These are phyloP conservation scores for Naganishia cerealis DNA, from an alignment of 1,284 basidiomycete genomes.

Conservation along the genomic window DNA sequence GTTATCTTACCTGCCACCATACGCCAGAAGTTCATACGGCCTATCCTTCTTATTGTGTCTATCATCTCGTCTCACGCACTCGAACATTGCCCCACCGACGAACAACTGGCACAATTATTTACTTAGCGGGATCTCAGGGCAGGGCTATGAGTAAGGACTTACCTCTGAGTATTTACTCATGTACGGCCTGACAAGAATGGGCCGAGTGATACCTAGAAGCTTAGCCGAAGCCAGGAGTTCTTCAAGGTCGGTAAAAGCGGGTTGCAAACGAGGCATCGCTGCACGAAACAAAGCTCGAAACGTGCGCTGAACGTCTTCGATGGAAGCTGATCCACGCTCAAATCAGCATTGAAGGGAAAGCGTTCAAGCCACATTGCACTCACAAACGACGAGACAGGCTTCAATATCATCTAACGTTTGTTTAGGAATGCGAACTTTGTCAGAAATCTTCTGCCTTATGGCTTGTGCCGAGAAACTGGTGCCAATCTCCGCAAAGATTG, in stretches of 20 bases:
- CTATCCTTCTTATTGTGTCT: slow-evolving; percentile 42
- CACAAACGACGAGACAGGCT: slow-evolving; percentile 71
- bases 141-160: slow-evolving; percentile 6
- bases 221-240: slow-evolving; percentile 53
- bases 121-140: slow-evolving; percentile 42
- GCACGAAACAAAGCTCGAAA: slow-evolving; percentile 38
- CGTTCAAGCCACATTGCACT: slow-evolving; percentile 22
- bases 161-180: slow-evolving; percentile 47
- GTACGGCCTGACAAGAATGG: slow-evolving; percentile 57
- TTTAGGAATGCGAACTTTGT: slow-evolving; percentile 41
- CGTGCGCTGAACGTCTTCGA: slow-evolving; percentile 37
- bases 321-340: not conserved
- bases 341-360: not conserved
- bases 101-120: slow-evolving; percentile 50
- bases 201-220: slow-evolving; percentile 55
- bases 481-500: slow-evolving; percentile 45
- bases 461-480: slow-evolving; percentile 36
- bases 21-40: slow-evolving; percentile 57
- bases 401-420: slow-evolving; percentile 47
- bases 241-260: slow-evolving; percentile 53
- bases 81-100: slow-evolving; percentile 59
- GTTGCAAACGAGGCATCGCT: slow-evolving; percentile 39
- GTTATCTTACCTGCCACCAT: slow-evolving; percentile 52
- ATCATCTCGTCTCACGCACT: slow-evolving; percentile 52
- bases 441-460: slow-evolving; percentile 39